Conservation (phyloP, 305 asterid species). For the Rubia balearica region DNA sequence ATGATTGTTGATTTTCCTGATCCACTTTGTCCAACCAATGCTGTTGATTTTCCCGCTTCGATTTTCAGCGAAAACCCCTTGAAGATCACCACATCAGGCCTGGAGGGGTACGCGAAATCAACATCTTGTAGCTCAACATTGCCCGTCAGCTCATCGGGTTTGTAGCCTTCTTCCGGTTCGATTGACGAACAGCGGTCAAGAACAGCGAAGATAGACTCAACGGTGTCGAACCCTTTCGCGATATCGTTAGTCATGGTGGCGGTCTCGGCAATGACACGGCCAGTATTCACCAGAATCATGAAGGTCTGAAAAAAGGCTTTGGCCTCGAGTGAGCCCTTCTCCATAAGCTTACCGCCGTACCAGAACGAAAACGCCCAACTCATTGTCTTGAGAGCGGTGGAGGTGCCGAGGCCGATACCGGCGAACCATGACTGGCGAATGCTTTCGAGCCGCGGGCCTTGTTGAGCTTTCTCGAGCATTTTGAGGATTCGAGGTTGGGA, state of each 20-base stretch:
- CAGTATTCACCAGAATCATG: constrained; percentile 68
- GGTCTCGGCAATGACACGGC: constrained; percentile 86
- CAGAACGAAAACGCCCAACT: constrained; percentile 80
- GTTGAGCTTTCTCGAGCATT: constrained; percentile 67
- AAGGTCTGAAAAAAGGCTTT: constrained; percentile 63
- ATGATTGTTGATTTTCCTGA: constrained; percentile 83
- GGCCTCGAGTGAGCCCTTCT: constrained; percentile 50
- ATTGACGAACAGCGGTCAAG: constrained; percentile 61
- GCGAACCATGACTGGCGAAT: constrained; percentile 83
- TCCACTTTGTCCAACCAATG: constrained; percentile 89
- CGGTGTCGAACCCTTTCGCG: constrained; percentile 69
- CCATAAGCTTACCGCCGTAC: constrained; percentile 80
- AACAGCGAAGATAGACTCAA: constrained; percentile 66
- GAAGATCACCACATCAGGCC: constrained; percentile 51
- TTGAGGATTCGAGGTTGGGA: constrained; percentile 66
- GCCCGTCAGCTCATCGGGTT: constrained; percentile 47
- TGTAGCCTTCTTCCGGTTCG: constrained; percentile 65
- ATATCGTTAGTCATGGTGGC: constrained; percentile 88
- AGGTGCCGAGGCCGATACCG: constrained; percentile 72
- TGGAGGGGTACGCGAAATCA: constrained; percentile 67
- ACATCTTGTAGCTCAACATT: constrained; percentile 47
- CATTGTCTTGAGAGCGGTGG: constrained; percentile 63
- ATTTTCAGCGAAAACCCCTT: constrained; percentile 53
- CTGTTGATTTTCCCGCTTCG: constrained; percentile 70
- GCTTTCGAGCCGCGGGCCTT: constrained; percentile 60